Conservation (phyloP, 441 rosid genomes). For the Melastoma candidum region DNA sequence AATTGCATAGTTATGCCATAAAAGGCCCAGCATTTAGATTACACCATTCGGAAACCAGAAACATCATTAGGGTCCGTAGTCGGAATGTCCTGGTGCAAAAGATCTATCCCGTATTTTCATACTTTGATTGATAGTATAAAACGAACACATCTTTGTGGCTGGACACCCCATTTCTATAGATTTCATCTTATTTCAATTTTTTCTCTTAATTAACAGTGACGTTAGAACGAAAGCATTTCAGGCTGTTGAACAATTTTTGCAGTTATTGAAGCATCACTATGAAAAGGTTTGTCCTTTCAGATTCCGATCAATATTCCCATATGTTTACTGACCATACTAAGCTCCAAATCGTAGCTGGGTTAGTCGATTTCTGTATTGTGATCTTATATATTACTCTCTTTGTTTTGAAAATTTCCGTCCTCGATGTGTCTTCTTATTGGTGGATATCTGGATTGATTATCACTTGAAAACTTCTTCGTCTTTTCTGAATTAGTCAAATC, state of each 20-base stretch:
- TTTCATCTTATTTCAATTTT: background rate
- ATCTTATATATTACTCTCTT: too few relatives aligned
- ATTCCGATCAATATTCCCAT: slow-evolving; percentile 3
- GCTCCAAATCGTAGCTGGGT: too few relatives aligned
- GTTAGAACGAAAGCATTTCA: slow-evolving; percentile 93
- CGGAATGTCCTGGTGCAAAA: too few relatives aligned
- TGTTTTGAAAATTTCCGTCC: too few relatives aligned
- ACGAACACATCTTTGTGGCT: background rate
- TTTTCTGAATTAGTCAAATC: slow-evolving; percentile 34
- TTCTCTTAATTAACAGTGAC: slow-evolving; percentile 46
- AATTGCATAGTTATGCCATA: too few relatives aligned
- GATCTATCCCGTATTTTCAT: too few relatives aligned
- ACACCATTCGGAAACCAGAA: too few relatives aligned
- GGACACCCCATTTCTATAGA: background rate
- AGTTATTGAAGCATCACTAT: slow-evolving; percentile 71
- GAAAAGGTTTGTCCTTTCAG: slow-evolving; percentile 54
- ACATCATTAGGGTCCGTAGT: too few relatives aligned
- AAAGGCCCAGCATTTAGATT: too few relatives aligned
- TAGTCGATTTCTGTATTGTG: too few relatives aligned
- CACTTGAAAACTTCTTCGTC: slow-evolving; percentile 1
- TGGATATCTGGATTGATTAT: background rate
- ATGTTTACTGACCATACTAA: too few relatives aligned
- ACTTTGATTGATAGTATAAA: too few relatives aligned
- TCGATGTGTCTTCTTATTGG: background rate
- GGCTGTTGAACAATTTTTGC: slow-evolving; percentile 90